Evolutionary conservation across 192 early-diverging fungal species (phyloP), one percentile per base, ranked within the genome.

Genomic region (Funneliformis mosseae): DNA sequence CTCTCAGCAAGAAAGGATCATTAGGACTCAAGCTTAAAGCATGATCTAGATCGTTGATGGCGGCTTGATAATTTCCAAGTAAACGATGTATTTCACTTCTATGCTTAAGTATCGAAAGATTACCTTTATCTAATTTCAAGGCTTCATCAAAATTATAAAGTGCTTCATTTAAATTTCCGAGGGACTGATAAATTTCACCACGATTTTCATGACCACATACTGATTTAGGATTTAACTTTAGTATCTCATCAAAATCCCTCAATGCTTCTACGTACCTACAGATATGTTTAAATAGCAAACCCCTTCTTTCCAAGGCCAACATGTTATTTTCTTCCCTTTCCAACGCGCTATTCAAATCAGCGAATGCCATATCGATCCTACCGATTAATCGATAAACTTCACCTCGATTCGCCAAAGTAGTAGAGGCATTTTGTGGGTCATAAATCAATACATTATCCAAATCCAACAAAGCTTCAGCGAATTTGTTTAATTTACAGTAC

Each of bases 321-420:
- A 42, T 42, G 4, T 69, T 69, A 48, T 43, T 46, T 73, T 42
- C 41, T 45, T 46, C 41, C 21, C n/a, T 73, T 46, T 73, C 41
- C 21, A 73, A 46, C 23, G 71, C 71, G 18, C 41, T 73, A 46
- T 73, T 73, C 25, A 73, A 45, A 46, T 73, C 71, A 10, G 18
- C 39, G 1, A 73, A 73, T 8, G 71, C 71, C 39, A 45, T 25
- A 46, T 73, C 41, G 23, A 23, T 11, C 45, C 45, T 73, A 25
- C 62, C 61, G 0, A 77, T 23, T 14, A 77, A 39, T 62, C 76
- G 27, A 39, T 41, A 77, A 39, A 77, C 61, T 77, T 77, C 76
- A 39, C 76, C 76, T 9, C 76, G 62, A 77, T 77, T 77, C 28
- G 76, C 38, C 1, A 77, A 45, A 23, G 61, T 48, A 1, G 48